A percentile compares a stretch with the other conserved stretches of the same genome.
phyloP scores from a whole-genome alignment of 306 rosid genomes.

The Prunus kanzakura region DNA sequence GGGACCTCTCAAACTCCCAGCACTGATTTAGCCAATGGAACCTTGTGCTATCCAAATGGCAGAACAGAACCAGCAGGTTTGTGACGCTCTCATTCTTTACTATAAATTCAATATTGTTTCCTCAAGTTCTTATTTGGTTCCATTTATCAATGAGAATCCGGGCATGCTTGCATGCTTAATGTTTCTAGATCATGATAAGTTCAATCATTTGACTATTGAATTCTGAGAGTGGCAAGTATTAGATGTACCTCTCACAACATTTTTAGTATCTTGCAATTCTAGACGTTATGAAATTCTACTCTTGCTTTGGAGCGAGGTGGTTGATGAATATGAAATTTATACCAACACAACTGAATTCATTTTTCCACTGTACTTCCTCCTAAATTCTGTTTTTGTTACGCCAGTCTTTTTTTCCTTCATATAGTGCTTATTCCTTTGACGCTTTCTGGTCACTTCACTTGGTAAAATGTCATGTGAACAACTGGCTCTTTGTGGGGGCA shows the following conservation, averaged over 20 bases:
- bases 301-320: not conserved
- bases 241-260: not conserved
- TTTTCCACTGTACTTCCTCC: too few species aligned
- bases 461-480: not conserved
- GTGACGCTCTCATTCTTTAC: constrained; percentile 9
- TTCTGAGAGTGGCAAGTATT: not conserved
- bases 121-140: not conserved
- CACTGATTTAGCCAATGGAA: constrained; percentile 12
- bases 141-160: not conserved
- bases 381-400: not conserved
- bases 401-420: not conserved
- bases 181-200: not conserved
- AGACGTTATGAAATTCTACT: not conserved
- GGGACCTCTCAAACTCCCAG: constrained; percentile 24
- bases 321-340: not conserved
- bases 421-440: not conserved
- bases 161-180: not conserved
- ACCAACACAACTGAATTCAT: not conserved
- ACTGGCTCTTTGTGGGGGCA: constrained; percentile 1
- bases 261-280: not conserved
- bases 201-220: not conserved
- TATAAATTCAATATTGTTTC: not conserved
- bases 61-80: constrained; percentile 38
- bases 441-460: not conserved
- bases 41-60: constrained; percentile 20